These are phyloP conservation scores for Blastomyces parvus DNA, from an alignment of 2,329 filamentous ascomycete species.

Conservation along the genomic window DNA sequence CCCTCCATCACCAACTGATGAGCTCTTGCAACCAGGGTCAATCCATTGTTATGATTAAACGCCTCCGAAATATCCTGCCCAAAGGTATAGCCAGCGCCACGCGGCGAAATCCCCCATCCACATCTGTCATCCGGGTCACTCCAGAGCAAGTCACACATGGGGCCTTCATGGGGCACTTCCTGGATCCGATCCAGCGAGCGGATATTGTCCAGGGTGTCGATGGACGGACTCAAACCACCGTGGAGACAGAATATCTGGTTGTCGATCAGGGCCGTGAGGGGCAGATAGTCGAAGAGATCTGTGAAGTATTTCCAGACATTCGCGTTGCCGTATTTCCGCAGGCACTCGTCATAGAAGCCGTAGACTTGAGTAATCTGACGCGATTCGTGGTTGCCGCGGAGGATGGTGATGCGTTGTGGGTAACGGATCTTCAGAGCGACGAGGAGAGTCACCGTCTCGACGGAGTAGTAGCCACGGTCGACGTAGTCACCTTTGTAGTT, in stretches of 20 bases:
- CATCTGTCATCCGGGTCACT: slow-evolving; percentile 95
- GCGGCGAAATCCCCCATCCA: slow-evolving; percentile 90
- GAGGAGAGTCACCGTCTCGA: slow-evolving; percentile 93
- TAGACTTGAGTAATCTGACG: slow-evolving; percentile 99
- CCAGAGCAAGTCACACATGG: slow-evolving; percentile 97
- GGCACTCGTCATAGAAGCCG: slow-evolving; percentile 97
- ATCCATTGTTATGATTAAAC: slow-evolving; percentile 97
- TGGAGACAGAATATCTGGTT: slow-evolving; percentile 99
- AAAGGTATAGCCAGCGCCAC: slow-evolving; percentile 90
- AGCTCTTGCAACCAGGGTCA: slow-evolving; percentile 89
- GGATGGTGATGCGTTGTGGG: slow-evolving; percentile 93
- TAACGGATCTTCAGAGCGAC: slow-evolving; percentile 97
- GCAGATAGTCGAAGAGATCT: slow-evolving; percentile 97
- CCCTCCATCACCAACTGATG: slow-evolving; percentile 99
- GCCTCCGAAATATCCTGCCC: slow-evolving; percentile 96
- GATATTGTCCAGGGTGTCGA: slow-evolving; percentile 93
- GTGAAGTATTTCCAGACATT: slow-evolving; percentile 99
- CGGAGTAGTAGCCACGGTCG: slow-evolving; percentile 96
- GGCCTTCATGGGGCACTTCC: slow-evolving; percentile 95
- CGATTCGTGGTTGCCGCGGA: slow-evolving; percentile 97
- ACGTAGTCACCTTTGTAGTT: slow-evolving; percentile 80
- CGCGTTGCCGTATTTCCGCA: slow-evolving; percentile 97
- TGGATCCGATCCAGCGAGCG: slow-evolving; percentile 90
- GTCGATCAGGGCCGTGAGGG: slow-evolving; percentile 92
- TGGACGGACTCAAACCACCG: slow-evolving; percentile 90